Base-by-base conservation (phyloP, 176 grass and related monocot species). In the Rhynchospora pubera region DNA sequence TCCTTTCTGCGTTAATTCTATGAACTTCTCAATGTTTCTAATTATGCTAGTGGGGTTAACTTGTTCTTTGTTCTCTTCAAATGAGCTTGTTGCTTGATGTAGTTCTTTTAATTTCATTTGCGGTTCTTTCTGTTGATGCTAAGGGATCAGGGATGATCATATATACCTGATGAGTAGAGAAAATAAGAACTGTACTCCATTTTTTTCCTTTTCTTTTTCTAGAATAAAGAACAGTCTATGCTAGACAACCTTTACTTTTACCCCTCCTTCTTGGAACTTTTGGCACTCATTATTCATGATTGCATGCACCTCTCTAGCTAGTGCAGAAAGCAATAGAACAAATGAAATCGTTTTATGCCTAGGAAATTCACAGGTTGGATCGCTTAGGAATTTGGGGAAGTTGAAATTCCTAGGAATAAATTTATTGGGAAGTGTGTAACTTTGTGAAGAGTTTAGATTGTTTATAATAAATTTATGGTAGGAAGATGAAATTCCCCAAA, bases 311-410 rank as follows among this genome's bases (percentile, higher is more conserved):
- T 55, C 13, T 71, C 23, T 62, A 28, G 26, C 26, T 0, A 78
- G 62, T 62, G 62, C 21, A 61, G 34, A 80, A 80, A 57, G 18
- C 11, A 80, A 61, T 15, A 19, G 12, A 80, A 21, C 24, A 80
- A 45, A 19, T 22, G 34, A 61, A 79, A 34, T 79, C 78, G 62
- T 80, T 80, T 62, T 62, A 78, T 57, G 30, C 62, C 18, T 63
- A 80, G 44, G 6, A 79, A 62, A 56, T 80, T 13, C 47, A 53
- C 16, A 13, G n/a, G n/a, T n/a, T n/a, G n/a, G n/a, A n/a, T n/a
- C n/a, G n/a, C n/a, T n/a, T n/a, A n/a, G n/a, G n/a, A n/a, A n/a
- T n/a, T n/a, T n/a, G n/a, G n/a, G n/a, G n/a, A n/a, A n/a, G n/a
- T n/a, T n/a, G n/a, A n/a, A n/a, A n/a, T n/a, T n/a, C n/a, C n/a